phyloP scores from a whole-genome alignment of 2,329 filamentous ascomycete genomes.

The Botrytis fabae region DNA sequence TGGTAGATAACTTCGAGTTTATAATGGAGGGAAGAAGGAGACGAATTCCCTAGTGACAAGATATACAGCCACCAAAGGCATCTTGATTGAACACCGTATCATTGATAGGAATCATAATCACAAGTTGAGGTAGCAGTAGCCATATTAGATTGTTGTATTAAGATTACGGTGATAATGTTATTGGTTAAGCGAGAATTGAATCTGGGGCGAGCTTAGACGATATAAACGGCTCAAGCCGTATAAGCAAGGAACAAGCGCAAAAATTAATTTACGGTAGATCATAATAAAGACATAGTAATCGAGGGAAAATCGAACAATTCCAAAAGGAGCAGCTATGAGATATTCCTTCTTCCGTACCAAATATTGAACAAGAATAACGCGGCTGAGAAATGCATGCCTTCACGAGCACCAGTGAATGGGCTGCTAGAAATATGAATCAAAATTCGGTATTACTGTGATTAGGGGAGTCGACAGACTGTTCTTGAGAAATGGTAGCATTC shows the following conservation, averaged over 20 bases:
- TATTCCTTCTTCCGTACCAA: background rate
- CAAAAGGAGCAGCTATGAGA: background rate
- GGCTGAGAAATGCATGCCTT: background rate
- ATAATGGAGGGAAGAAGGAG: background rate
- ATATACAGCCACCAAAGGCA: background rate
- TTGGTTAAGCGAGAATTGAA: background rate
- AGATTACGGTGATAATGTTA: background rate
- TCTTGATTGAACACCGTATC: background rate
- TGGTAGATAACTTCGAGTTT: background rate
- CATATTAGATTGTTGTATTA: background rate
- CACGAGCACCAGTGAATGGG: background rate
- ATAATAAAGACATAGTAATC: fast-evolving
- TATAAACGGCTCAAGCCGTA: background rate
- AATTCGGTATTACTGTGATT: no score
- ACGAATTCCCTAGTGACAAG: background rate
- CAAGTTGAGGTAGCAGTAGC: background rate
- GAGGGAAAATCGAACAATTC: background rate
- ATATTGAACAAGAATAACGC: background rate
- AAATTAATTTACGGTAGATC: background rate
- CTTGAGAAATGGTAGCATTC: no score
- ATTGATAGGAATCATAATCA: background rate
- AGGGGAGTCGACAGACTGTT: no score
- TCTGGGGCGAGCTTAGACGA: background rate
- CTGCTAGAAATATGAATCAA: no score
- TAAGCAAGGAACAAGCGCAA: background rate